Evolutionary conservation across 441 rosid genomes (phyloP).

Genomic region (Dalechampia spathulata): DNA sequence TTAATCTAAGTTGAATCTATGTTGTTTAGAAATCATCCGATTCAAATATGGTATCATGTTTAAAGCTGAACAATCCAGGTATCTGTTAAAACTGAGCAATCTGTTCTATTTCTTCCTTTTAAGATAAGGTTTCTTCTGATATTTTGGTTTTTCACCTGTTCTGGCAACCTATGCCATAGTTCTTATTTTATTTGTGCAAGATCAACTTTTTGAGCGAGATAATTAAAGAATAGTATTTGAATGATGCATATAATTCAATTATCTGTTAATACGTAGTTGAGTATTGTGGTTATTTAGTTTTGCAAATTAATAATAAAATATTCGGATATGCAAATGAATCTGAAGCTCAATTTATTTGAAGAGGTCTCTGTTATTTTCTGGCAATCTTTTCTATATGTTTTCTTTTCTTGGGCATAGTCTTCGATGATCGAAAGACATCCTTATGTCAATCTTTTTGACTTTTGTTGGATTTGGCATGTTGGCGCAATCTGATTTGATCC

Average conservation of each 20-base stretch:
- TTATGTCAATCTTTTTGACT: no score
- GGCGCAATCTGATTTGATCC: no score
- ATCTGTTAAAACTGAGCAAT: not conserved
- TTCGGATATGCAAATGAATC: no score
- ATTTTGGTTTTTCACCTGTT: not conserved
- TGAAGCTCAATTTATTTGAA: not conserved
- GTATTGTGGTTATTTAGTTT: not conserved
- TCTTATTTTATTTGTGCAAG: no score
- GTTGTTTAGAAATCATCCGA: not conserved
- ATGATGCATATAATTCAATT: no score
- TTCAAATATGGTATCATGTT: conserved; percentile 1
- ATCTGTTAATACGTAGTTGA: not conserved
- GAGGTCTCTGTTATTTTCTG: no score
- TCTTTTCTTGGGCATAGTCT: not conserved
- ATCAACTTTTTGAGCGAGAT: no score
- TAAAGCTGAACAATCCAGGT: not conserved
- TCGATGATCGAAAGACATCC: no score
- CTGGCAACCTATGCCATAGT: no score
- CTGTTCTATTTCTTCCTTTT: not conserved
- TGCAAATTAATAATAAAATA: no score
- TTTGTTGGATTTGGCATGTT: no score
- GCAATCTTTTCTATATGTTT: no score
- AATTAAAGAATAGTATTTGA: not conserved
- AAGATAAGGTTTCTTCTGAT: not conserved
- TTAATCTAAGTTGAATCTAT: not conserved